These are phyloP conservation scores for Entophlyctis luteolus DNA, from an alignment of 192 early-diverging fungal genomes.

Conservation along the genomic window DNA sequence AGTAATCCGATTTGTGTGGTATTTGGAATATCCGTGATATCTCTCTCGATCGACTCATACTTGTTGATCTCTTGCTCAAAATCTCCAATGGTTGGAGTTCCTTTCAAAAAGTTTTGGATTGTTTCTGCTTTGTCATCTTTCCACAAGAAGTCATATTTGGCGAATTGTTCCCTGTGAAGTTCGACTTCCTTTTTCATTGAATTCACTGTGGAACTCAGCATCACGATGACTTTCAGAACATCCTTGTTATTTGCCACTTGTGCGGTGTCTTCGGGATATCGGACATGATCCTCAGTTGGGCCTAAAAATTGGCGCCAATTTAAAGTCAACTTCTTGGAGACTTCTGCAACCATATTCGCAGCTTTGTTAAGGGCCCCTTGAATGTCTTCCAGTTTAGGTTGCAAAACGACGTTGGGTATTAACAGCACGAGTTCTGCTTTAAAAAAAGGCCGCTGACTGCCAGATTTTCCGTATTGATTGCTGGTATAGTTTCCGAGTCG, in stretches of 20 bases:
- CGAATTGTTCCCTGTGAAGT: constrained; percentile 56
- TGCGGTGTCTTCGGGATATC: constrained; percentile 54
- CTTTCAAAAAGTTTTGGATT: constrained; percentile 53
- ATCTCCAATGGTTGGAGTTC: constrained; percentile 57
- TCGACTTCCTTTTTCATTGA: constrained; percentile 66
- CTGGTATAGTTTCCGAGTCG: constrained; percentile 56
- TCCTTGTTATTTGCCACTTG: constrained; percentile 69
- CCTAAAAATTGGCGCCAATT: constrained; percentile 53
- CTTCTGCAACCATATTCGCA: constrained; percentile 54
- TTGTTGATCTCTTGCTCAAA: constrained; percentile 63
- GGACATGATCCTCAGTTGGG: constrained; percentile 44
- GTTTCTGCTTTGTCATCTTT: constrained; percentile 64
- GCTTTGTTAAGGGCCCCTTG: constrained; percentile 56
- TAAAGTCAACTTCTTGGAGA: constrained; percentile 53
- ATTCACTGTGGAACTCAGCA: constrained; percentile 53
- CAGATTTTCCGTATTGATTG: constrained; percentile 55
- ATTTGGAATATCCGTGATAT: constrained; percentile 54
- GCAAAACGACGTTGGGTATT: constrained; percentile 60
- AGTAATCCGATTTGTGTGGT: constrained; percentile 61
- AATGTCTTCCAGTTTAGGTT: constrained; percentile 64
- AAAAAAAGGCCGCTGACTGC: constrained; percentile 57
- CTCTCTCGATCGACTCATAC: constrained; percentile 58
- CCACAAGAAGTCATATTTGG: constrained; percentile 65
- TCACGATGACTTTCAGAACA: constrained; percentile 54
- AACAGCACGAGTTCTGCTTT: constrained; percentile 55